A percentile compares a stretch with the other conserved stretches of the same genome.
Evolutionary conservation across 352 stramenopile species (phyloP).

Genomic region (Pythium folliculosum): DNA sequence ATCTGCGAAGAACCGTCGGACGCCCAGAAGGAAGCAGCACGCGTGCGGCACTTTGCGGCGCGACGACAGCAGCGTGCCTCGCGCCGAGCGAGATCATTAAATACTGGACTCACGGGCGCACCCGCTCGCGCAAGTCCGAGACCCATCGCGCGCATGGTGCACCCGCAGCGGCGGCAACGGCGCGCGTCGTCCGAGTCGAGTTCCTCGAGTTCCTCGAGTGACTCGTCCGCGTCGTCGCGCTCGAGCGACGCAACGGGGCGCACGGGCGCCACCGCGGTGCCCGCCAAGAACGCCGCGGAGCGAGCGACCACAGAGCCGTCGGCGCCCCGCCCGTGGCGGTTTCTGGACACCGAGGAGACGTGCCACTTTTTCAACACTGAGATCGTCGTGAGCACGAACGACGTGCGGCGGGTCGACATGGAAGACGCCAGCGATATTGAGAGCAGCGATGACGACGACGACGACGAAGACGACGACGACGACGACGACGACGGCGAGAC

Average conservation of each 20-base stretch:
- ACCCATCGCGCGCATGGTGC: slow-evolving; percentile 12
- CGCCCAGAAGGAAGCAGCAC: not conserved
- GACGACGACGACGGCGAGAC: slow-evolving; percentile 25
- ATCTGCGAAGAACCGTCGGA: not conserved
- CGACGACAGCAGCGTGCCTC: too few species aligned
- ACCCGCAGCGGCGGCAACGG: slow-evolving; percentile 14
- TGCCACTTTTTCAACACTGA: slow-evolving; percentile 71
- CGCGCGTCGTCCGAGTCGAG: slow-evolving; percentile 18
- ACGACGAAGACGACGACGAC: slow-evolving; percentile 33
- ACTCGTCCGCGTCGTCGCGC: slow-evolving; percentile 9
- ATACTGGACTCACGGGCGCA: not conserved
- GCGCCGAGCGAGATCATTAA: not conserved
- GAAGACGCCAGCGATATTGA: slow-evolving; percentile 34
- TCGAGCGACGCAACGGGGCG: slow-evolving; percentile 2
- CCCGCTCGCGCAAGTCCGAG: slow-evolving; percentile 5
- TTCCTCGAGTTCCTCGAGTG: slow-evolving; percentile 6
- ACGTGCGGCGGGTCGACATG: slow-evolving; percentile 37
- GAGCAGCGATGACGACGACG: slow-evolving; percentile 35
- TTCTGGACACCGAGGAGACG: slow-evolving; percentile 60
- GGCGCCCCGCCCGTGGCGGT: slow-evolving; percentile 21
- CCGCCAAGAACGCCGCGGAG: not conserved
- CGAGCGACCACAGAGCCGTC: not conserved
- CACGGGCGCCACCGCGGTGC: not conserved
- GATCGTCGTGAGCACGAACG: slow-evolving; percentile 65
- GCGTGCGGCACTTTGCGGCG: too few species aligned